Conservation (phyloP, 495 filamentous ascomycete species). For the Penicillium odoratum region DNA sequence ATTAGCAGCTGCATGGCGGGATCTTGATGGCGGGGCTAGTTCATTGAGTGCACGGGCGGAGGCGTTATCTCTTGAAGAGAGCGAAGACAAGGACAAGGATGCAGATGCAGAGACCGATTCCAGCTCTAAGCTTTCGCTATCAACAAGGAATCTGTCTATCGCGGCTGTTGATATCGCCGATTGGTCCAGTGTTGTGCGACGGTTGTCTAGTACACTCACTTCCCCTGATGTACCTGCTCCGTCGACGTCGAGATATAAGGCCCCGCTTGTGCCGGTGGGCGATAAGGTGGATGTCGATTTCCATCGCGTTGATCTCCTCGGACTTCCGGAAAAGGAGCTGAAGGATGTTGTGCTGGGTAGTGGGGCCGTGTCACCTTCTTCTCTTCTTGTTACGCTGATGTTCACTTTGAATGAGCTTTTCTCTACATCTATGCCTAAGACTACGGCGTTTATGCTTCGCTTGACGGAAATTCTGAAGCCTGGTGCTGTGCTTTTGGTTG, state of each 20-base stretch:
- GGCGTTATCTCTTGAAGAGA: conserved; percentile 20
- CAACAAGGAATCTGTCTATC: conserved; percentile 44
- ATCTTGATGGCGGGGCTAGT: conserved; percentile 26
- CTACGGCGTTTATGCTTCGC: conserved; percentile 70
- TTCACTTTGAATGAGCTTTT: conserved; percentile 99
- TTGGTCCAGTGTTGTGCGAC: conserved; percentile 63
- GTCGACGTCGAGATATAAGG: conserved; percentile 37
- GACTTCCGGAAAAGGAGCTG: conserved; percentile 42
- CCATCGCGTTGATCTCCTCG: conserved; percentile 62
- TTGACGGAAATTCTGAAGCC: conserved; percentile 55
- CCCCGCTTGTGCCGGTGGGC: conserved; percentile 47
- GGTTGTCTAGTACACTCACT: conserved; percentile 47
- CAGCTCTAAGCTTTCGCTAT: too few relatives aligned
- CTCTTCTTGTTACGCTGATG: conserved; percentile 73
- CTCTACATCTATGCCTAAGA: conserved; percentile 65
- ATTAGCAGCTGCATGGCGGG: conserved; percentile 61
- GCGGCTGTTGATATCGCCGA: conserved; percentile 75
- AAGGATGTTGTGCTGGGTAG: conserved; percentile 32
- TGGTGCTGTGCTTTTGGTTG: conserved; percentile 74
- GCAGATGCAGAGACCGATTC: background rate
- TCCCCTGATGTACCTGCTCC: conserved; percentile 33
- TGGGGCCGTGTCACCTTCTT: conserved; percentile 10
- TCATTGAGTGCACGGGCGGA: conserved; percentile 17
- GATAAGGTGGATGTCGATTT: conserved; percentile 50
- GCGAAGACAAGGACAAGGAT: background rate